Evolutionary conservation across 495 filamentous ascomycete species (phyloP).

Genomic region (Penicillium fimorum): DNA sequence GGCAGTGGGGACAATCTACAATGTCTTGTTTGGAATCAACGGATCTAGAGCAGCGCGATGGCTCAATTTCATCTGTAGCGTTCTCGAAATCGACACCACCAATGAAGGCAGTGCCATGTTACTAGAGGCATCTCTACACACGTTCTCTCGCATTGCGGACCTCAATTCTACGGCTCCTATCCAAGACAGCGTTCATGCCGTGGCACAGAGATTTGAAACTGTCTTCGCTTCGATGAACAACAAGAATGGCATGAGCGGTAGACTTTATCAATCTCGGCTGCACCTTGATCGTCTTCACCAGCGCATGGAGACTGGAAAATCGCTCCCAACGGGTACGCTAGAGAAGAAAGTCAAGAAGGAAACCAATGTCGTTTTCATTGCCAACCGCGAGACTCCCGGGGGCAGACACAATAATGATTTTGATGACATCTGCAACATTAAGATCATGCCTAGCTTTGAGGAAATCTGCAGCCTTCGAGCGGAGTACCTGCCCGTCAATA

Average conservation of each 20-base stretch:
- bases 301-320: conserved; percentile 13
- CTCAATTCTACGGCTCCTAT: conserved; percentile 21
- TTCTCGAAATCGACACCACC: conserved; percentile 7
- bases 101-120: conserved; percentile 6
- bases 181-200: conserved; percentile 11
- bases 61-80: conserved; percentile 32
- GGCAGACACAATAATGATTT: conserved; percentile 65
- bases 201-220: conserved; percentile 10
- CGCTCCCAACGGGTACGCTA: background rate
- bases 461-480: conserved; percentile 53
- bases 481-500: conserved; percentile 61
- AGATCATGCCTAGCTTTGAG: conserved; percentile 60
- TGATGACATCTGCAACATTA: conserved; percentile 55
- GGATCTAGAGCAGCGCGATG: conserved; percentile 47
- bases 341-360: background rate
- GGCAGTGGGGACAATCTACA: conserved; percentile 56
- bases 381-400: conserved; percentile 18
- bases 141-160: conserved; percentile 18
- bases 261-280: background rate
- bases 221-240: background rate
- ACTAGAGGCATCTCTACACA: conserved; percentile 12
- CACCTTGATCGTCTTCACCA: conserved; percentile 6
- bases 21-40: conserved; percentile 50
- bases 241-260: background rate
- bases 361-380: background rate